Conservation (phyloP, 768 basidiomycete genomes). For the Lentinula sp. region DNA sequence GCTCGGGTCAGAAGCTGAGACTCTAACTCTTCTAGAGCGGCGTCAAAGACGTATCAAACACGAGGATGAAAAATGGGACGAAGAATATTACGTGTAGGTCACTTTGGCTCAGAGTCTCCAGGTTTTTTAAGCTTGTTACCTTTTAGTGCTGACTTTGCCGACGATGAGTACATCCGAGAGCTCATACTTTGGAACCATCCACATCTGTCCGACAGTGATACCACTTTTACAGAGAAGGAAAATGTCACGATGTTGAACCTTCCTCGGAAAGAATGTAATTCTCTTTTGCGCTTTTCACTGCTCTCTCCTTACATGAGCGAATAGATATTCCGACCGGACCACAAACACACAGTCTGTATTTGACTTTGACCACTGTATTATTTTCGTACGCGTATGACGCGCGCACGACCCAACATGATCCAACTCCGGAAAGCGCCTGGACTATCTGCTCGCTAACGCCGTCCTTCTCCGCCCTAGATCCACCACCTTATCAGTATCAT, state of each 20-base stretch:
- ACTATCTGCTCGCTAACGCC: conserved; percentile 69
- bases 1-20: conserved; percentile 63
- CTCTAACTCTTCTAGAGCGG: conserved; percentile 42
- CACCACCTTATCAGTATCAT: conserved; percentile 39
- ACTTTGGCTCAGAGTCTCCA: neutral
- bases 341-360: conserved; percentile 59
- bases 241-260: conserved; percentile 57
- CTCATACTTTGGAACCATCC: conserved; percentile 65
- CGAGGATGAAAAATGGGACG: conserved; percentile 78
- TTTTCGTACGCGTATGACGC: conserved; percentile 81
- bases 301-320: neutral
- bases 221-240: conserved; percentile 65
- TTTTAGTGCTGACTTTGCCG: conserved; percentile 75
- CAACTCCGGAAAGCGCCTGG: conserved; percentile 88
- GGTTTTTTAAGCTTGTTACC: conserved; percentile 6
- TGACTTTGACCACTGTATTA: conserved; percentile 63
- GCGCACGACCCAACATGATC: conserved; percentile 70
- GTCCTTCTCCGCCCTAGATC: conserved; percentile 79
- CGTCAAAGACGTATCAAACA: conserved; percentile 45
- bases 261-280: conserved; percentile 50
- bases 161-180: conserved; percentile 70
- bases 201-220: conserved; percentile 23
- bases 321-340: conserved; percentile 54
- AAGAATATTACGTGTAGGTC: conserved; percentile 76
- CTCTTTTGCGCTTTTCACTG: neutral